Evolutionary conservation across 1,284 basidiomycete genomes (phyloP).

Genomic region (Taiwanofungus camphoratus): DNA sequence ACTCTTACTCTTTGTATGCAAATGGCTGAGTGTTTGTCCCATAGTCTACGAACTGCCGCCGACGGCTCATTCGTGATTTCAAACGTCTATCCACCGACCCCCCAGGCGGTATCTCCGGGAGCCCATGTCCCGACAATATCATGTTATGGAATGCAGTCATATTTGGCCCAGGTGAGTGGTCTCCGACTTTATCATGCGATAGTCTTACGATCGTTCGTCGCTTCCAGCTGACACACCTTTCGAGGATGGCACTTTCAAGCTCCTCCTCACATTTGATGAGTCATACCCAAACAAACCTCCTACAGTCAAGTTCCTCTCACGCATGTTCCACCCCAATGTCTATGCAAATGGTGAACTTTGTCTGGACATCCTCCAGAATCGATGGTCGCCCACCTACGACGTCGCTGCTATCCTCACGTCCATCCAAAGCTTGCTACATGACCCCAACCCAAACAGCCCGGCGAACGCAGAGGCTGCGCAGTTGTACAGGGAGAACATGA

Average conservation of each 20-base stretch:
- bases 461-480: slow-evolving; percentile 98
- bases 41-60: slow-evolving; percentile 84
- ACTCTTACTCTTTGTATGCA: no score
- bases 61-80: slow-evolving; percentile 93
- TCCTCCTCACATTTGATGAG: slow-evolving; percentile 93
- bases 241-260: slow-evolving; percentile 98
- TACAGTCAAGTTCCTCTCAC: slow-evolving; percentile 92
- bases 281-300: slow-evolving; percentile 98
- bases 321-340: slow-evolving; percentile 99
- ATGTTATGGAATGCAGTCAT: slow-evolving; percentile 99
- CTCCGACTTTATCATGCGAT: not conserved
- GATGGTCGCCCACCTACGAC: slow-evolving; percentile 98
- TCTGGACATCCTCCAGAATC: slow-evolving; percentile 95
- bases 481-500: slow-evolving; percentile 96
- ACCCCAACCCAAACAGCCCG: slow-evolving; percentile 96
- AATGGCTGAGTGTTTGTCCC: no score
- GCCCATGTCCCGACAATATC: slow-evolving; percentile 96
- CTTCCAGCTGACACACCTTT: slow-evolving; percentile 86
- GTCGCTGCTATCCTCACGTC: slow-evolving; percentile 96
- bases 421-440: slow-evolving; percentile 92
- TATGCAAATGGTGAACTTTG: slow-evolving; percentile 98
- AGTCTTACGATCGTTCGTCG: slow-evolving; percentile 5
- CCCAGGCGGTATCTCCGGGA: slow-evolving; percentile 93
- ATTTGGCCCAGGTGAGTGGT: slow-evolving; percentile 84
- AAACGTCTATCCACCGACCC: slow-evolving; percentile 93